Evolutionary conservation across 306 rosid genomes (phyloP), one percentile per base, ranked within the genome.

Genomic region (Trifolium fragiferum): DNA sequence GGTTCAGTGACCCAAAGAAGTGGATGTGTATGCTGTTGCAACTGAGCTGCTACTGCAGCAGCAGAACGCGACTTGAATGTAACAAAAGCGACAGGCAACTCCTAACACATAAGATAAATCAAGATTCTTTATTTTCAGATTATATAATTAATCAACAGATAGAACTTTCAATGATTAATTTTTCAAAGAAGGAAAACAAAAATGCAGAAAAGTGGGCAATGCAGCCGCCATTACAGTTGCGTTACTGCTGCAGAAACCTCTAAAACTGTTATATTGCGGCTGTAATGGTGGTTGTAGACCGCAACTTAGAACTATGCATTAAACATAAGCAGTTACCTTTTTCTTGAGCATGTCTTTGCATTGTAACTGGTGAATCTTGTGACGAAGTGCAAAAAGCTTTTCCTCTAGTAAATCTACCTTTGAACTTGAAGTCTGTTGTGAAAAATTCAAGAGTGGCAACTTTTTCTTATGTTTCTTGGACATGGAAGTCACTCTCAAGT

Each of bases 61-160:
- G 85, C 89, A 16, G 67, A 74, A 30, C 96, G 90, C 8, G 90
- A 83, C 89, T 91, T 93, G 84, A 93, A 91, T 75, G 93, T 84
- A 72, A 93, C 90, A 49, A 93, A 91, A 46, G 96, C 97, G 60
- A 82, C 86, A 7, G 96, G 89, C 69, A 91, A 84, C 86, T 91
- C 98, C 98, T 91, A 80, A 81, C 40, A 75, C 63, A 79, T 0
- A 58, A 76, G 53, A 72, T 16, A 78, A 41, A 64, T 21, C 65
- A 78, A 63, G 32, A 74, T 61, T 71, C 46, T 54, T 46, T 33
- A 30, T 35, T 58, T 47, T 41, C 30, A 78, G 25, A 4, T 64
- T 55, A 30, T 47, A 25, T 41, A 46, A 46, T 58, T 44, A 64
- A n/a, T 23, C 49, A 49, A 79, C 27, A 20, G 30, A 44, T 66